Conservation (phyloP, 805 yeast species). For the Candida saitoana region DNA sequence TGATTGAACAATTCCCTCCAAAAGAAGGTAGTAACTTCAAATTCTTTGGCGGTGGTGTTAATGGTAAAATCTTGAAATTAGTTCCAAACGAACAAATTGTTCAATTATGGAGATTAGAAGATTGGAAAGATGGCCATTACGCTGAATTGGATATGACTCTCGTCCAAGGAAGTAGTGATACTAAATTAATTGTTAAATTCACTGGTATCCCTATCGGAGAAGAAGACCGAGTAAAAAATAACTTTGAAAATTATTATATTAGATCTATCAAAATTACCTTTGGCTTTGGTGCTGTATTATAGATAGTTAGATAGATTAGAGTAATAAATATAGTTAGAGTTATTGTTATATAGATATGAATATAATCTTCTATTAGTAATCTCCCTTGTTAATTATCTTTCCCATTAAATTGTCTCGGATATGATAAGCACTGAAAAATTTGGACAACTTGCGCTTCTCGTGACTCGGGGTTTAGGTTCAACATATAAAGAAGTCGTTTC, state of each 20-base stretch:
- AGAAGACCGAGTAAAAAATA: conserved; percentile 79
- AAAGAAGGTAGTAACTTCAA: conserved; percentile 59
- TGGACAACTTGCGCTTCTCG: background rate
- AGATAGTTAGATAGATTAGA: conserved; percentile 8
- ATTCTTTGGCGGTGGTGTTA: conserved; percentile 83
- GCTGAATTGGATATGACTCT: conserved; percentile 66
- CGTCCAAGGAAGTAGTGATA: conserved; percentile 78
- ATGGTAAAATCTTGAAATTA: conserved; percentile 63
- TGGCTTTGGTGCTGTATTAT: conserved; percentile 92
- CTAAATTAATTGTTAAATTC: conserved; percentile 73
- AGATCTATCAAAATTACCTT: conserved; percentile 86
- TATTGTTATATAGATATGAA: background rate
- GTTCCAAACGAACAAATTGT: conserved; percentile 56
- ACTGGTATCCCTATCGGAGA: conserved; percentile 93
- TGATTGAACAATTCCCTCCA: conserved; percentile 46
- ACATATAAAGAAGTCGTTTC: background rate
- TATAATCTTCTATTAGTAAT: background rate
- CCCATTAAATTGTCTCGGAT: background rate
- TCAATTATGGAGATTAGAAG: conserved; percentile 81
- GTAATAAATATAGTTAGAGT: background rate
- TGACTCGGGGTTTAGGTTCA: background rate
- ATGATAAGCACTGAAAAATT: background rate
- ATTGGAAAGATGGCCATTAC: conserved; percentile 84
- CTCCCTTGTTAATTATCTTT: background rate
- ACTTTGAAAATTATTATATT: conserved; percentile 86